These are phyloP conservation scores for Tulasnella sp. DNA, from an alignment of 768 basidiomycete species.

Conservation along the genomic window DNA sequence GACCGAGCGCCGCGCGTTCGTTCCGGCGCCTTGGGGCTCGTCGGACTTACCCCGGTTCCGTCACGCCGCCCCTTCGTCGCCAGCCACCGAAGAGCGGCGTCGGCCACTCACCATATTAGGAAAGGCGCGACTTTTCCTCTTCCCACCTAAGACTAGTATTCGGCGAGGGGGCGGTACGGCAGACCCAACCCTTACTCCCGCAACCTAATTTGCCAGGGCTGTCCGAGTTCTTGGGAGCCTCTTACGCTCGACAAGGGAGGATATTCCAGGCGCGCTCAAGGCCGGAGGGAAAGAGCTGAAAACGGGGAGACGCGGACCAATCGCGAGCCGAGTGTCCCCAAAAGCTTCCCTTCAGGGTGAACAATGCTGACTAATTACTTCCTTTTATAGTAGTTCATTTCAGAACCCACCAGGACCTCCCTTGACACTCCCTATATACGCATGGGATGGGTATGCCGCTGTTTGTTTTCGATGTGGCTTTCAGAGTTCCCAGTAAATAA, in stretches of 20 bases:
- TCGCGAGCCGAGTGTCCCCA: background rate
- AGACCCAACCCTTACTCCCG: background rate
- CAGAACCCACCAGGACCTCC: background rate
- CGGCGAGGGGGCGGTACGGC: background rate
- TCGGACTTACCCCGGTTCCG: background rate
- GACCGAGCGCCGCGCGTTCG: no score
- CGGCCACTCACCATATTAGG: background rate
- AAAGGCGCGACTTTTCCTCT: background rate
- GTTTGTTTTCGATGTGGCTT: no score
- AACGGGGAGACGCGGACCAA: background rate
- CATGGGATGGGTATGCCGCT: no score
- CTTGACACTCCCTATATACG: no score
- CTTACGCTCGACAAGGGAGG: background rate
- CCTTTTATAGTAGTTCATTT: background rate
- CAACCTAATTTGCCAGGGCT: background rate
- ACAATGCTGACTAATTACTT: background rate
- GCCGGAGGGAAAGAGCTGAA: background rate
- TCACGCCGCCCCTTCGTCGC: background rate
- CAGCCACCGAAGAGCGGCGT: background rate
- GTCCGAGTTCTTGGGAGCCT: background rate
- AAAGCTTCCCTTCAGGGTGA: background rate
- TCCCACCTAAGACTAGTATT: background rate
- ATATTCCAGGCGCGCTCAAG: background rate
- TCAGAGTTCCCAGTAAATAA: no score
- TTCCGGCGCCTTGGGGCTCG: no score